Percentiles rank a stretch among this genome's conserved stretches.
These are phyloP conservation scores for Odonthalia washingtoniensis DNA, from an alignment of 31 red algal species.

Conservation along the genomic window DNA sequence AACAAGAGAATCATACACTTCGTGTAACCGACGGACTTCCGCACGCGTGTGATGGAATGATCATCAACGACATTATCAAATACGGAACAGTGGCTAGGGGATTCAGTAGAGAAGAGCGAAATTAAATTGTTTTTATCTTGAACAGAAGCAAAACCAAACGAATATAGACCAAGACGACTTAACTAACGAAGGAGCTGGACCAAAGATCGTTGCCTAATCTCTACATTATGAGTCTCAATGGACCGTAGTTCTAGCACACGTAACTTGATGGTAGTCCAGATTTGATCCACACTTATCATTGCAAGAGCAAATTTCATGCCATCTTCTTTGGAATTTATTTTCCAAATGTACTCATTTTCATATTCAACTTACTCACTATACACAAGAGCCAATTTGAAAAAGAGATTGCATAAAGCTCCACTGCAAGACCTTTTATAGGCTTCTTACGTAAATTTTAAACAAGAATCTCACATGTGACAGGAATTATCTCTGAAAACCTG, in stretches of 20 bases:
- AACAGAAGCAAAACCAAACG: conserved; percentile 21
- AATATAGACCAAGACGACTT: conserved; percentile 50
- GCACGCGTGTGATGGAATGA: conserved; percentile 41
- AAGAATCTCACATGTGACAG: not conserved
- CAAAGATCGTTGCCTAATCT: conserved; percentile 68
- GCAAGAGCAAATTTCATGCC: not conserved
- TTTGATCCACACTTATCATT: not conserved
- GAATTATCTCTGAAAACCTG: conserved; percentile 1
- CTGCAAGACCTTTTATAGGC: not conserved
- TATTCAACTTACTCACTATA: not conserved
- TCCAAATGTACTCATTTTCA: conserved; percentile 17
- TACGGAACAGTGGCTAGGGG: conserved; percentile 14
- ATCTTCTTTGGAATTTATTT: not conserved
- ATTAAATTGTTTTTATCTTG: not conserved
- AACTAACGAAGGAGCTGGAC: conserved; percentile 60
- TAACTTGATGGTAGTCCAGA: conserved; percentile 4
- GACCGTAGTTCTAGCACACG: conserved; percentile 12
- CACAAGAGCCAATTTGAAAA: not conserved
- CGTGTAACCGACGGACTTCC: conserved; percentile 46
- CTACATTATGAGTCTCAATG: conserved; percentile 29
- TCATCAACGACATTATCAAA: conserved; percentile 48
- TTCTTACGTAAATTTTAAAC: not conserved
- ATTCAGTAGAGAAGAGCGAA: not conserved
- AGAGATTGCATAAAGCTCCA: not conserved
- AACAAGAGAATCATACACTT: conserved; percentile 57